Conservation (phyloP, 352 stramenopile species). For the Albugo candida region DNA sequence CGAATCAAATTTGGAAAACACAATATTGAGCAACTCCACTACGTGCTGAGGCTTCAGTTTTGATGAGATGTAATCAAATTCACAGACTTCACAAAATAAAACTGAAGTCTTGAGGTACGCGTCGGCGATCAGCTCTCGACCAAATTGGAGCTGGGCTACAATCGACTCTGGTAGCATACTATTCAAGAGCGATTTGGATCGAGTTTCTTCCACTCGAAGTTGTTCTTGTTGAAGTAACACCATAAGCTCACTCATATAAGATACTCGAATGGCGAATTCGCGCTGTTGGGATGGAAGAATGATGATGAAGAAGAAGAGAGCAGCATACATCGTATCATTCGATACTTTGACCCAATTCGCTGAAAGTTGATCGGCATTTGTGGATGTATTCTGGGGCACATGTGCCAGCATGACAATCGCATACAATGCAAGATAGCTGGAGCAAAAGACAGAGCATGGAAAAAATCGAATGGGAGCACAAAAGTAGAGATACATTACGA, state of each 20-base stretch:
- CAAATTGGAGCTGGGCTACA: conserved; percentile 48
- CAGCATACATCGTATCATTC: conserved; percentile 61
- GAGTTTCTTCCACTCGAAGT: conserved; percentile 59
- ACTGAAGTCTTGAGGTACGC: conserved; percentile 55
- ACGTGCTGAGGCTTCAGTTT: conserved; percentile 66
- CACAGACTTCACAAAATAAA: conserved; percentile 60
- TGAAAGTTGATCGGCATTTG: conserved; percentile 8
- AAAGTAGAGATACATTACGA: conserved; percentile 76
- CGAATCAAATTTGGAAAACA: conserved; percentile 82
- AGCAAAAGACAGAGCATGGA: conserved; percentile 46
- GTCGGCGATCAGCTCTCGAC: conserved; percentile 66
- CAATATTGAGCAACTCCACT: conserved; percentile 73
- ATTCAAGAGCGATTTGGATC: conserved; percentile 58
- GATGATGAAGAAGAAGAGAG: conserved; percentile 67
- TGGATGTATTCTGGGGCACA: conserved; percentile 10
- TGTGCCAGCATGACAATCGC: conserved; percentile 51
- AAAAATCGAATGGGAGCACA: conserved; percentile 68
- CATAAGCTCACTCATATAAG: conserved; percentile 75
- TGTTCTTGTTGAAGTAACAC: conserved; percentile 63
- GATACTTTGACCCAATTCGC: conserved; percentile 23
- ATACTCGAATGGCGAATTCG: conserved; percentile 63
- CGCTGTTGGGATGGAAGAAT: conserved; percentile 49
- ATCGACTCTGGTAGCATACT: conserved; percentile 71
- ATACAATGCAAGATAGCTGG: conserved; percentile 43
- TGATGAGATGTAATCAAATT: conserved; percentile 72